Conservation (phyloP, 441 rosid species). For the Erysimum pusillum region DNA sequence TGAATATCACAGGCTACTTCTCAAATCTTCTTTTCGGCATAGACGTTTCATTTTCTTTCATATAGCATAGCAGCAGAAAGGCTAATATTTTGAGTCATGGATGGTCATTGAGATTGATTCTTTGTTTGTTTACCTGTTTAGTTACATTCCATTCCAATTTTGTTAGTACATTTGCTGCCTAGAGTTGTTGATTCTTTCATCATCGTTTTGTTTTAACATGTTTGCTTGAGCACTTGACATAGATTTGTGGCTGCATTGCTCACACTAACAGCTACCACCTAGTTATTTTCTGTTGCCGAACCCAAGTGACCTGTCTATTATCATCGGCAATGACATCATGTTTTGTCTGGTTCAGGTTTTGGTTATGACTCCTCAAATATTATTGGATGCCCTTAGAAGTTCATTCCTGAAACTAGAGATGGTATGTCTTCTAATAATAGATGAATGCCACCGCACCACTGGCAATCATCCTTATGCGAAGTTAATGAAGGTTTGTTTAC, state of each 20-base stretch:
- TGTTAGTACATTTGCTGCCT: conserved; percentile 12
- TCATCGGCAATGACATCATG: conserved; percentile 17
- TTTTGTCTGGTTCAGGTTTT: conserved; percentile 62
- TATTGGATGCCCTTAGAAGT: conserved; percentile 80
- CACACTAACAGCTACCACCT: conserved; percentile 3
- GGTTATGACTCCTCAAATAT: conserved; percentile 94
- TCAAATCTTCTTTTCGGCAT: not conserved
- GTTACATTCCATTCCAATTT: not conserved
- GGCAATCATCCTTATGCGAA: conserved; percentile 84
- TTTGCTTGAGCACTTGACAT: not conserved
- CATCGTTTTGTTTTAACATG: not conserved
- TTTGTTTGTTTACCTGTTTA: conserved; percentile 13
- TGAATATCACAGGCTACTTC: not conserved
- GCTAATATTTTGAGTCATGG: not conserved
- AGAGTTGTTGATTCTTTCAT: conserved; percentile 14
- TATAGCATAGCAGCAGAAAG: not conserved
- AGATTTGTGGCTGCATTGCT: conserved; percentile 7
- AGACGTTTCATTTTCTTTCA: not conserved
- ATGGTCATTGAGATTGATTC: conserved; percentile 1
- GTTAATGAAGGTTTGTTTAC: conserved; percentile 77
- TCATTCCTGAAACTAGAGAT: conserved; percentile 68
- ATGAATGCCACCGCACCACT: conserved; percentile 88
- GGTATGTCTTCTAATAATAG: conserved; percentile 73
- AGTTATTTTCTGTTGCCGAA: conserved; percentile 10
- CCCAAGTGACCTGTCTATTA: conserved; percentile 8